phyloP scores from a whole-genome alignment of 768 basidiomycete genomes.

The Boletus bicolor region DNA sequence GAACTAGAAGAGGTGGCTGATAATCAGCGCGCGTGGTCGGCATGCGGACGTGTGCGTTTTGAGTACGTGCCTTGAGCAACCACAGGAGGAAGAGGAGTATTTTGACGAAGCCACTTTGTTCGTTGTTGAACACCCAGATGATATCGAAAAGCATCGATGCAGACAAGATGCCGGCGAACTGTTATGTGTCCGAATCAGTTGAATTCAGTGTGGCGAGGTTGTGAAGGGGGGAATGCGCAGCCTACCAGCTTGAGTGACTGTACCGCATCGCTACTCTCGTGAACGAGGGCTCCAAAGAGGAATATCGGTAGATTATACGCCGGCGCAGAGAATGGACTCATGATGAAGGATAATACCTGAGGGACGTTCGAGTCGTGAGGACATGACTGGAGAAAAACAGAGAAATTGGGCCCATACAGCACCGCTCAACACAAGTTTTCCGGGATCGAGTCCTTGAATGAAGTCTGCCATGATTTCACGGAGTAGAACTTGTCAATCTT shows the following conservation, averaged over 20 bases:
- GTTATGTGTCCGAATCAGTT: neutral
- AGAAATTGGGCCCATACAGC: conserved; percentile 42
- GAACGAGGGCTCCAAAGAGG: conserved; percentile 71
- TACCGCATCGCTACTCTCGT: conserved; percentile 62
- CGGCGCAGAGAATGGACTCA: conserved; percentile 55
- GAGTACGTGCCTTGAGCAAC: conserved; percentile 50
- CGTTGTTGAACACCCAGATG: conserved; percentile 60
- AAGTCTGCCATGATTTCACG: conserved; percentile 54
- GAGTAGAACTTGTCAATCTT: neutral
- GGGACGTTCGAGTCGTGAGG: neutral
- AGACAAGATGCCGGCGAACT: conserved; percentile 67
- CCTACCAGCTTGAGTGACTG: conserved; percentile 63
- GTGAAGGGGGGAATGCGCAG: neutral
- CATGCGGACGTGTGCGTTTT: neutral
- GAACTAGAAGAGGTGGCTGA: conserved; percentile 36
- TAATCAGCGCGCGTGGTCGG: neutral
- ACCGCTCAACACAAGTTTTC: conserved; percentile 60
- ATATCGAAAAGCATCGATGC: conserved; percentile 66
- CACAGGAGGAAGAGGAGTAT: conserved; percentile 54
- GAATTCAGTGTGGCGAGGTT: neutral
- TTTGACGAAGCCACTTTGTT: conserved; percentile 53
- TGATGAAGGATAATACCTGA: conserved; percentile 60
- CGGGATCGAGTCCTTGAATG: conserved; percentile 66
- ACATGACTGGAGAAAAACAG: neutral
- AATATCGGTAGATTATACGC: conserved; percentile 82